Conservation (phyloP, 2,329 filamentous ascomycete species). For the Fusarium stilboides region DNA sequence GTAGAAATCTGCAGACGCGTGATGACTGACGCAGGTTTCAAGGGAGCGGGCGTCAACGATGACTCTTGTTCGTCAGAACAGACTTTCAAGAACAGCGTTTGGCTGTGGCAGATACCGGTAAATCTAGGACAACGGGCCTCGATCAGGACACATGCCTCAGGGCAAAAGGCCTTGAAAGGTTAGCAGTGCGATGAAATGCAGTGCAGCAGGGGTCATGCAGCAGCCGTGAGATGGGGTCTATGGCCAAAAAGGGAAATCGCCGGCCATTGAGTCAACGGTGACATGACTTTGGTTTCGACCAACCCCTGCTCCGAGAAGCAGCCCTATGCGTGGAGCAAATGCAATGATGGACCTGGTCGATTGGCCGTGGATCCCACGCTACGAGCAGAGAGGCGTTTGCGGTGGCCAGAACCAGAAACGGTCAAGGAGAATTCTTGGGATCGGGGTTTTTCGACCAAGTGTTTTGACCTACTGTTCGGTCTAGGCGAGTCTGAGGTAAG, state of each 20-base stretch:
- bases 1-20: slow-evolving; percentile 6
- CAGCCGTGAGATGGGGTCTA: slow-evolving; percentile 21
- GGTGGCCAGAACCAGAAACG: slow-evolving; percentile 18
- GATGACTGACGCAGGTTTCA: slow-evolving; percentile 32
- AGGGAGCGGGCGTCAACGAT: slow-evolving; percentile 31
- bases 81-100: slow-evolving; percentile 12
- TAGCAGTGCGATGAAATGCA: slow-evolving; percentile 39
- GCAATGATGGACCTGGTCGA: slow-evolving; percentile 29
- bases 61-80: slow-evolving; percentile 22
- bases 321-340: slow-evolving; percentile 51
- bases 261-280: slow-evolving; percentile 49
- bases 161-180: slow-evolving; percentile 22
- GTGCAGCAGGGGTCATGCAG: slow-evolving; percentile 20
- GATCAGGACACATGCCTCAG: slow-evolving; percentile 31
- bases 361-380: slow-evolving; percentile 39
- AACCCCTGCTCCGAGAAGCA: slow-evolving; percentile 43
- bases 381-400: slow-evolving; percentile 25
- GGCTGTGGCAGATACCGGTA: slow-evolving; percentile 20
- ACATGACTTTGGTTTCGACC: slow-evolving; percentile 34
- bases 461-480: slow-evolving; percentile 20
- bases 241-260: slow-evolving; percentile 44
- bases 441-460: not conserved
- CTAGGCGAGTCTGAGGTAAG: slow-evolving; percentile 8
- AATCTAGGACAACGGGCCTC: slow-evolving; percentile 38
- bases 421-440: slow-evolving; percentile 23